Evolutionary conservation across 2,329 filamentous ascomycete genomes (phyloP), one percentile per base, ranked within the genome.

Genomic region (Alternaria sp.): DNA sequence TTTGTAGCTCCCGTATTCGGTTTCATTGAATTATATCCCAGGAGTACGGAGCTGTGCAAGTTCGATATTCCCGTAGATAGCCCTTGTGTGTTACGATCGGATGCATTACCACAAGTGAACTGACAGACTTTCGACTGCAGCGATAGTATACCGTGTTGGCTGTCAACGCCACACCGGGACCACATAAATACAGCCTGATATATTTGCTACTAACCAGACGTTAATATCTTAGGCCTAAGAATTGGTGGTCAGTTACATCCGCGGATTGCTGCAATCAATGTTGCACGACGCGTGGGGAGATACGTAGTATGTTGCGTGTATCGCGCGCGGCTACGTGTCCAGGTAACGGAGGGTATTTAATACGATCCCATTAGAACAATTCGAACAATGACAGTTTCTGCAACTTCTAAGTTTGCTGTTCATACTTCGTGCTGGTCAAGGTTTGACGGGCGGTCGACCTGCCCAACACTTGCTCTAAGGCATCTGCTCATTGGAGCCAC

Each of bases 271-370:
- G 51, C 20, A 36, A 24, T 48, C 18, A 30, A 30, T 32, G 60
- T 68, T 44, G 62, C 53, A 68, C 63, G 39, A 58, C 30, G 63
- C 64, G 56, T 61, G 57, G 36, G 24, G 32, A 55, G 39, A 49
- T 42, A 28, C 32, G 52, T 20, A 16, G 30, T 8, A 38, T 32
- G 36, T 30, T 32, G 16, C 52, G 24, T 54, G 24, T 49, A 41
- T 24, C 28, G 26, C 16, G 36, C 16, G 41, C 39, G 26, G 34
- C 30, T 52, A 41, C 47, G 22, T 53, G 51, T 32, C 26, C 44
- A 26, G 20, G 51, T 30, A 26, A 59, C 42, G 32, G 18, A 36
- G 39, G 22, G 7, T 38, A 7, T 32, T 34, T 14, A 16, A 41
- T 6, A 41, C n/a, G 49, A 28, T 51, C 12, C 20, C 7, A 11